Percentiles rank a stretch among this genome's conserved stretches.
phyloP scores from a whole-genome alignment of 2,329 filamentous ascomycete genomes.

The Stagonosporopsis vannaccii region DNA sequence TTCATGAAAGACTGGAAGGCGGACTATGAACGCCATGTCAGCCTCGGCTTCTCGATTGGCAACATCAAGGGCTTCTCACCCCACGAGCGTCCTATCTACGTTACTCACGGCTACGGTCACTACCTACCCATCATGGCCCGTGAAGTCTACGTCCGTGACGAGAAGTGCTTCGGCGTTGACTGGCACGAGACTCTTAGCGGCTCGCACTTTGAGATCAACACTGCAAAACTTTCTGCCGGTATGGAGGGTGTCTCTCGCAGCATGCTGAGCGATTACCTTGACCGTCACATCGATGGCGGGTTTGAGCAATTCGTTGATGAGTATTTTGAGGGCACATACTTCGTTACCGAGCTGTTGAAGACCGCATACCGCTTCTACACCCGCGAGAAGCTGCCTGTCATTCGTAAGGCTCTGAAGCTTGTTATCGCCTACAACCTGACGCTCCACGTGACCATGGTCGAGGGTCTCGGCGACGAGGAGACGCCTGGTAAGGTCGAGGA shows the following conservation, averaged over 20 bases:
- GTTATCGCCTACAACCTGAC: conserved; percentile 96
- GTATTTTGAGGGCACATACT: conserved; percentile 94
- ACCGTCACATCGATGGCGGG: conserved; percentile 90
- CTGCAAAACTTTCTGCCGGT: conserved; percentile 86
- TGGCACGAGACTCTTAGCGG: conserved; percentile 86
- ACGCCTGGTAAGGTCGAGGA: conserved; percentile 86
- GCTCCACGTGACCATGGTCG: conserved; percentile 91
- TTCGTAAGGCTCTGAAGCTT: conserved; percentile 94
- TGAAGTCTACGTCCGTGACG: conserved; percentile 90
- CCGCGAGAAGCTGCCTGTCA: conserved; percentile 85
- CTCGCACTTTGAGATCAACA: conserved; percentile 84
- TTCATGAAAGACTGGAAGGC: conserved; percentile 99
- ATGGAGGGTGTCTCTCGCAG: conserved; percentile 84
- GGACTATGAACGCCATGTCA: conserved; percentile 91
- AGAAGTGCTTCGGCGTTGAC: conserved; percentile 90
- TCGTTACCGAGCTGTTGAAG: conserved; percentile 95
- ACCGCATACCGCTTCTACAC: conserved; percentile 92
- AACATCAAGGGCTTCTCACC: conserved; percentile 88
- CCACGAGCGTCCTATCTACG: conserved; percentile 75
- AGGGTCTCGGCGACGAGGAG: conserved; percentile 85
- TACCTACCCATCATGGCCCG: conserved; percentile 91
- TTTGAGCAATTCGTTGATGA: conserved; percentile 95
- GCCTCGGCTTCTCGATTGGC: conserved; percentile 85
- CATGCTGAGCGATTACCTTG: conserved; percentile 87
- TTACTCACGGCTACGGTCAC: conserved; percentile 95